phyloP scores from a whole-genome alignment of 2,329 filamentous ascomycete genomes.

The Fusarium cyanostomum region DNA sequence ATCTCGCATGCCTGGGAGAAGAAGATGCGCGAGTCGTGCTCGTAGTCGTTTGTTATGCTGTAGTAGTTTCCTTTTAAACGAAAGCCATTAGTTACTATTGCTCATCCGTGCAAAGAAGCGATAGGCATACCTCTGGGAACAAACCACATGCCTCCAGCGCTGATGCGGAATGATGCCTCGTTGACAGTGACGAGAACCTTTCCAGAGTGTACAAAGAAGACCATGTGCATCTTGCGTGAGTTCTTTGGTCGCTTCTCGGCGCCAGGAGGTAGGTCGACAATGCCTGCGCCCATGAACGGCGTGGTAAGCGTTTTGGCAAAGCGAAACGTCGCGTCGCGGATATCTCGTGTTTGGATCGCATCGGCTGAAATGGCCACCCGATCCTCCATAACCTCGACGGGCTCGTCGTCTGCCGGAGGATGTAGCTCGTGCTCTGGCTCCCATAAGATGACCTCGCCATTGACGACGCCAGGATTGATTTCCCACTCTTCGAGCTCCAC shows the following conservation, averaged over 20 bases:
- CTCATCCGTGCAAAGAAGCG: not conserved
- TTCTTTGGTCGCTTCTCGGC: slow-evolving; percentile 91
- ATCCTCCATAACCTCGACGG: slow-evolving; percentile 63
- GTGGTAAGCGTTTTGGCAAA: slow-evolving; percentile 89
- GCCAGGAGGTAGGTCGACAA: slow-evolving; percentile 87
- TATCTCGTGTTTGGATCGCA: slow-evolving; percentile 66
- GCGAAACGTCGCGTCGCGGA: slow-evolving; percentile 76
- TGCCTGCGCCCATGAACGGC: slow-evolving; percentile 87
- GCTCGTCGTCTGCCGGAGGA: slow-evolving; percentile 64
- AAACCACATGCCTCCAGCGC: slow-evolving; percentile 90
- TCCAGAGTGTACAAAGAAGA: slow-evolving; percentile 89
- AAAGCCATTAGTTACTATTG: slow-evolving; percentile 9
- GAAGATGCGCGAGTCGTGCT: slow-evolving; percentile 80
- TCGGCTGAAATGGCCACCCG: slow-evolving; percentile 65
- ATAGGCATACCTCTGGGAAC: slow-evolving; percentile 84
- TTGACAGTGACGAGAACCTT: slow-evolving; percentile 83
- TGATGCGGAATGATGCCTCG: slow-evolving; percentile 80
- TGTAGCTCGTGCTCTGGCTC: slow-evolving; percentile 64
- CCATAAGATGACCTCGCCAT: slow-evolving; percentile 72
- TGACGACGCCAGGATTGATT: slow-evolving; percentile 68
- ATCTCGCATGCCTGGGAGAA: slow-evolving; percentile 87
- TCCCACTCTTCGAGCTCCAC: slow-evolving; percentile 76
- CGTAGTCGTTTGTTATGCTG: slow-evolving; percentile 83
- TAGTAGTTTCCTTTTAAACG: slow-evolving; percentile 84
- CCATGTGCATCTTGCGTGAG: slow-evolving; percentile 94